Evolutionary conservation across 2,329 filamentous ascomycete species (phyloP), one percentile per base, ranked within the genome.

Genomic region (Arthrinium phaeospermum): DNA sequence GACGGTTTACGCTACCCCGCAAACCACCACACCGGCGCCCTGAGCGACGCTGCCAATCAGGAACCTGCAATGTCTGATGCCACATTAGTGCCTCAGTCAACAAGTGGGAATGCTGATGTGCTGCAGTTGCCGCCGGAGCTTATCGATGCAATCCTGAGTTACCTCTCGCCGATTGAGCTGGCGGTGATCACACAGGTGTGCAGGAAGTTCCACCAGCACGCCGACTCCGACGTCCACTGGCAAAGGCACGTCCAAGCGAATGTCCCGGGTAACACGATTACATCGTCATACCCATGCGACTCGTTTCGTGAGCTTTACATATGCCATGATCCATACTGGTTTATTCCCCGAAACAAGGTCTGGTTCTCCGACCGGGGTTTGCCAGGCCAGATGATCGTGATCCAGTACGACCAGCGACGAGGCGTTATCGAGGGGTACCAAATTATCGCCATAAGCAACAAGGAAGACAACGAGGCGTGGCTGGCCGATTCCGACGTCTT

Each of bases 291-390:
- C 8, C 91, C 92, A 8, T 91, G 88, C 77, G 76, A 83, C 2
- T 91, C 86, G 34, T 98, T 91, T 82, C 90, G 89, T 72, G 87
- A 92, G 37, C 88, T 98, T 2, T 98, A 93, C 80, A 84, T 88
- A 57, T 87, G 91, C 27, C 93, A 96, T 79, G 89, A 96, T 75
- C 92, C 92, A 0, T 90, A 92, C 77, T 98, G 95, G 95, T 98
- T 97, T 78, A 85, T 98, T 0, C 87, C 93, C 0, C 90, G 89
- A 70, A 86, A 93, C 79, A 95, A 93, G 81, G 85, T 98, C 75
- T 98, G 95, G 95, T 96, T 98, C 78, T 89, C 91, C 73, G 94
- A 98, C 81, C 87, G 86, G 2, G 88, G 91, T 44, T 87, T 94
- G 68, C 91, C 89, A 1, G 95, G 95, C 0, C 93, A 92, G 79